Evolutionary conservation across 352 stramenopile species (phyloP), one percentile per base, ranked within the genome.

Genomic region (Phytopythium cucurbitacearum): DNA sequence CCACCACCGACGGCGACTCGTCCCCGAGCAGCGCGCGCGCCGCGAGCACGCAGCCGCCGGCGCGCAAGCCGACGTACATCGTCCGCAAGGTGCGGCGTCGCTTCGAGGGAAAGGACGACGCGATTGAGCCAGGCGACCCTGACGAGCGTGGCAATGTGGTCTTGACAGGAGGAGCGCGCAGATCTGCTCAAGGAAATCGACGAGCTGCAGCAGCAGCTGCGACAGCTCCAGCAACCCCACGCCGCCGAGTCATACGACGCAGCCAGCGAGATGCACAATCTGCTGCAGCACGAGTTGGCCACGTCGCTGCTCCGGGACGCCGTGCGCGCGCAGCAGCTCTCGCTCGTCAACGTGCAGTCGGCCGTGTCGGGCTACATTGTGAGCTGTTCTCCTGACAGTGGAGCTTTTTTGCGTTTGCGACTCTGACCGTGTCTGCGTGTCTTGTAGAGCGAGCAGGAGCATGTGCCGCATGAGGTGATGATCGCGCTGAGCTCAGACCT

Each of bases 401-500:
- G 8, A n/a, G 11, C 5, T 37, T 21, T 9, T 51, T 40, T 51
- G 3, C n/a, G 11, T 36, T 5, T 38, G 34, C 21, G 47, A 15
- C 0, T 42, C 0, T 10, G 35, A 13, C 12, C 49, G 9, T 51
- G 34, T 43, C 40, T 7, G 34, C 21, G 46, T 39, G 8, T 49
- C 53, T 38, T 43, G 28, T 21, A 76, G 67, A 72, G 56, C 62
- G 50, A 60, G 11, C 69, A 73, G 21, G 53, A 64, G 8, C 57
- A 68, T 48, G 51, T 67, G 46, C 69, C 69, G 10, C 67, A 69
- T 16, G 63, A 79, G 39, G 76, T 69, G 59, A 63, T 51, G 58
- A 75, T 86, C 65, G 64, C 68, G 53, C 57, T 86, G 8, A 61
- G 66, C 3, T 60, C 60, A 0, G 60, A 80, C 40, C 34, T 49